A percentile compares a stretch with the other conserved stretches of the same genome.
Conservation (phyloP, 2,329 filamentous ascomycete species). For the Clarireedia sp. region DNA sequence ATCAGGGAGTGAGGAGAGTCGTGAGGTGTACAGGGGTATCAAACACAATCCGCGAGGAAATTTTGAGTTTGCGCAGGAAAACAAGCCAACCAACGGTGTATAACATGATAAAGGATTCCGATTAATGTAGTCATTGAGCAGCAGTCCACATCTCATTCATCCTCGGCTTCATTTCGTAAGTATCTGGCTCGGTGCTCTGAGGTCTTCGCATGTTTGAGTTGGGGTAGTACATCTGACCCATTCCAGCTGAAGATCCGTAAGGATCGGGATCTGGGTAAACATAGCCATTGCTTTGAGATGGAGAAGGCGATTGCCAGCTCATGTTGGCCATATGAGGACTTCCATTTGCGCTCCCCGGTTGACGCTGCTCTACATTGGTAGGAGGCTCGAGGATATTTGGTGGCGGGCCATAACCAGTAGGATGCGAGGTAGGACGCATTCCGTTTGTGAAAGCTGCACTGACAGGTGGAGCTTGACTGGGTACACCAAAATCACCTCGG, state of each 20-base stretch:
- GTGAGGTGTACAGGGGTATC: constrained; percentile 27
- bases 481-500: constrained; percentile 48
- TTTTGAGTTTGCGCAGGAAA: constrained; percentile 3
- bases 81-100: not conserved
- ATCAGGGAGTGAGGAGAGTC: constrained; percentile 6
- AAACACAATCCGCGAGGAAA: constrained; percentile 16
- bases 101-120: not conserved
- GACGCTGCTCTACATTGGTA: constrained; percentile 61
- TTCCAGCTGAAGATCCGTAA: constrained; percentile 50
- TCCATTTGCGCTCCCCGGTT: constrained; percentile 62
- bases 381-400: constrained; percentile 66
- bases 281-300: constrained; percentile 55
- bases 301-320: constrained; percentile 82
- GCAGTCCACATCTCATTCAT: constrained; percentile 46
- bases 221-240: constrained; percentile 63
- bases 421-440: constrained; percentile 73
- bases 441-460: constrained; percentile 48
- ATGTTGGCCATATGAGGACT: constrained; percentile 71
- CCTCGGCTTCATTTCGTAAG: constrained; percentile 55
- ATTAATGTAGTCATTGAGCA: constrained; percentile 33
- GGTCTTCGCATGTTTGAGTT: constrained; percentile 62
- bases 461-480: constrained; percentile 52
- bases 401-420: constrained; percentile 70
- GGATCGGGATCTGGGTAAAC: constrained; percentile 80
- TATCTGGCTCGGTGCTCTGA: constrained; percentile 65